Evolutionary conservation across 345 rosid species (phyloP).

Genomic region (Murraya paniculata): DNA sequence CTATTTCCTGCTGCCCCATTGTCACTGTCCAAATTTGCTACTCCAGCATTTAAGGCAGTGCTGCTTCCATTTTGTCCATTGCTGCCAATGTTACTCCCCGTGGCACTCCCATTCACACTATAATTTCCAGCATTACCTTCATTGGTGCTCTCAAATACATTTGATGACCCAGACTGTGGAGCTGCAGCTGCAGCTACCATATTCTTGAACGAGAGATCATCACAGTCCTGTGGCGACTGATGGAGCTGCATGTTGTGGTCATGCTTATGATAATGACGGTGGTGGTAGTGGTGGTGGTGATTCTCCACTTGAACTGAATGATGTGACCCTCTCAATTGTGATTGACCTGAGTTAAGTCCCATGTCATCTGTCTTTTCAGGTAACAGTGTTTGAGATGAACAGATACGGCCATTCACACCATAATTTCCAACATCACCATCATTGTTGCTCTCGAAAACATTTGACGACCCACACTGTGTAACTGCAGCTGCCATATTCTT

Average conservation of each 20-base stretch:
- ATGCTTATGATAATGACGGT: conserved; percentile 34
- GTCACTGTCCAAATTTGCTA: conserved; percentile 48
- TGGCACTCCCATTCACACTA: conserved; percentile 66
- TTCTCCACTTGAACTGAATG: conserved; percentile 34
- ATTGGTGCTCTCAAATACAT: conserved; percentile 29
- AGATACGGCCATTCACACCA: conserved; percentile 63
- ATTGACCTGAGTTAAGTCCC: conserved; percentile 15
- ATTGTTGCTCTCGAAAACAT: conserved; percentile 27
- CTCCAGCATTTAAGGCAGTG: conserved; percentile 45
- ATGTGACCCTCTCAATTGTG: conserved; percentile 22
- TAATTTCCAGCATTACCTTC: conserved; percentile 43
- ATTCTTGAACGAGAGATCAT: conserved; percentile 31
- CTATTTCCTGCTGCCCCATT: conserved; percentile 44
- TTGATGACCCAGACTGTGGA: conserved; percentile 52
- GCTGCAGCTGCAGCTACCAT: conserved; percentile 37
- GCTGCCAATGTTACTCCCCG: conserved; percentile 74
- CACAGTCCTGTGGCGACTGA: conserved; percentile 23
- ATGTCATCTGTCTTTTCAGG: conserved; percentile 28
- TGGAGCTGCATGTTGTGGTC: conserved; percentile 26
- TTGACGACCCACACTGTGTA: conserved; percentile 52
- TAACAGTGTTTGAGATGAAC: conserved; percentile 21
- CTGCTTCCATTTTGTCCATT: conserved; percentile 55
- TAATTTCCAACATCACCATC: conserved; percentile 43
- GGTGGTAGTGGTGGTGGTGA: conserved; percentile 41
- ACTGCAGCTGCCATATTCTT: conserved; percentile 37